Base-by-base conservation (phyloP, 73 alveolate species). In the Blepharisma stoltei region DNA sequence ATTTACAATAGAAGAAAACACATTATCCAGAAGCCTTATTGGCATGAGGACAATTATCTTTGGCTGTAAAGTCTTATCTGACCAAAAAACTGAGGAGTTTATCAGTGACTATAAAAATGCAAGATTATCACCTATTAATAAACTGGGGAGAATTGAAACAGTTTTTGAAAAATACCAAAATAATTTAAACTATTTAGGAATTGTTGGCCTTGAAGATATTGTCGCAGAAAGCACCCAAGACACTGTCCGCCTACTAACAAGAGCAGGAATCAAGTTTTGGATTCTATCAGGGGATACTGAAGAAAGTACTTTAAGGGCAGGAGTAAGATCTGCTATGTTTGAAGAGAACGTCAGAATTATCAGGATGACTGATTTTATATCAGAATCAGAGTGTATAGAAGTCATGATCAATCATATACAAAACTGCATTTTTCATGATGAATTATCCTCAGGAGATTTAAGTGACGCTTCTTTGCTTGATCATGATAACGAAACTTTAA, bases 331-430 rank as follows among this genome's bases (percentile, higher is more conserved):
- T 14, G 23, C 46, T n/a, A 8, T 60, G 14, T 60, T 60, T 60
- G 73, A 60, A 60, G 73, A 60, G 23, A 60, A 60, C 46, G 73
- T 60, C 46, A 60, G 73, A 60, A 60, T 60, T 14, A 38, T 60
- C 46, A 60, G 73, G 46, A 8, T 60, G 48, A 60, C 48, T 60
- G 18, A 60, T 60, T 60, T 60, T 60, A 18, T 38, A 14, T 18
- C 37, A 18, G 73, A 60, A 60, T 14, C n/a, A 0, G 73, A 60
- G 5, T n/a, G 49, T 3, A 20, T n/a, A 0, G 14, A n/a, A 25
- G 45, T 60, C 5, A 60, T 60, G 73, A 60, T 60, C 18, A n/a
- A 60, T 4, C 73, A 60, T 2, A 60, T 60, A 1, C 14, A 60
- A 60, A 38, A 60, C 14, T 38, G 23, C 23, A 60, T 60, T 9